phyloP scores from a whole-genome alignment of 805 yeast genomes.

The Lipomyces sp. region DNA sequence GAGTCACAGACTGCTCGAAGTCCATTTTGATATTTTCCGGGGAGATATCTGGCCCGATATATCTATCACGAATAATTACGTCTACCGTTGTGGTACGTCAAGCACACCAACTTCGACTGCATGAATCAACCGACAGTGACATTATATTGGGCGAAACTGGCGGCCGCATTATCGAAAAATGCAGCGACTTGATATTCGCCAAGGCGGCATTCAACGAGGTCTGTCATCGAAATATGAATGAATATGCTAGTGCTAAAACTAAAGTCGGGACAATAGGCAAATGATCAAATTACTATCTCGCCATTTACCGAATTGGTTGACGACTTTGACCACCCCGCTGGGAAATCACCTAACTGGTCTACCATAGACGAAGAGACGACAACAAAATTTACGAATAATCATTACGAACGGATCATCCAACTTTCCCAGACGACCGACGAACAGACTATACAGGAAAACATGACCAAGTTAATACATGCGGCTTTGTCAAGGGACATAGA shows the following conservation, averaged over 20 bases:
- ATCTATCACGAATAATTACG: slow-evolving; percentile 18
- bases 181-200: slow-evolving; percentile 24
- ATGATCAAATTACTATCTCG: slow-evolving; percentile 2
- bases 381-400: slow-evolving; percentile 20
- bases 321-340: slow-evolving; percentile 44
- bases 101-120: slow-evolving; percentile 34
- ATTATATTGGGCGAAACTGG: slow-evolving; percentile 16
- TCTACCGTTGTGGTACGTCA: slow-evolving; percentile 16
- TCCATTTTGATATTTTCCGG: slow-evolving; percentile 19
- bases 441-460: neutral
- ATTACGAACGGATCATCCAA: slow-evolving; percentile 6
- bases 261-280: slow-evolving; percentile 14
- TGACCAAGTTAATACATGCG: slow-evolving; percentile 5
- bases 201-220: slow-evolving; percentile 6
- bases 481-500: slow-evolving; percentile 18
- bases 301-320: slow-evolving; percentile 25
- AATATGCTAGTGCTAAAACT: slow-evolving; percentile 1
- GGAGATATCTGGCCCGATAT: slow-evolving; percentile 29
- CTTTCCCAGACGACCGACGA: neutral
- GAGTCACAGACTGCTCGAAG: slow-evolving; percentile 14
- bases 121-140: slow-evolving; percentile 24
- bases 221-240: neutral
- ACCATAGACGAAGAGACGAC: slow-evolving; percentile 24
- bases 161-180: slow-evolving; percentile 28
- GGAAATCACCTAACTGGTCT: slow-evolving; percentile 22